These are phyloP conservation scores for Pilobolus umbonatus DNA, from an alignment of 192 early-diverging fungal genomes.

Conservation along the genomic window DNA sequence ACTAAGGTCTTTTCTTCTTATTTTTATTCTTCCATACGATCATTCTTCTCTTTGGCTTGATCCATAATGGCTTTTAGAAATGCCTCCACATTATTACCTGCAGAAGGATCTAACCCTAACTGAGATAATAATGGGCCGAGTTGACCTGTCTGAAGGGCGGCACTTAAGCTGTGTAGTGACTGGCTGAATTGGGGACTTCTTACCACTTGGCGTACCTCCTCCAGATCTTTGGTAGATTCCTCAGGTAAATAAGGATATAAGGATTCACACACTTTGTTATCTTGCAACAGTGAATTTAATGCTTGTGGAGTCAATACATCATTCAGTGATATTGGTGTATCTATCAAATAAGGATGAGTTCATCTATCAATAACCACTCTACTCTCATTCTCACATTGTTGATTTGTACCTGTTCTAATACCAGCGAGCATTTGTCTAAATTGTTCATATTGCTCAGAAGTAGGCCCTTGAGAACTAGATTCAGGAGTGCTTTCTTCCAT, in stretches of 20 bases:
- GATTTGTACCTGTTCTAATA: neutral
- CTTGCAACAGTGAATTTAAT: slow-evolving; percentile 10
- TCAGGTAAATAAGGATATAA: slow-evolving; percentile 25
- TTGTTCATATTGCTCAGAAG: too few species aligned
- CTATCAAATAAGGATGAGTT: neutral
- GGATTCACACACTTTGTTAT: neutral
- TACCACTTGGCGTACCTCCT: slow-evolving; percentile 22
- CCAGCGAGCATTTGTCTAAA: slow-evolving; percentile 4
- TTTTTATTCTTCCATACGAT: slow-evolving; percentile 1
- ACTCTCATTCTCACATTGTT: too few species aligned
- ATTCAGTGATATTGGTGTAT: neutral
- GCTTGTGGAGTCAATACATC: slow-evolving; percentile 10
- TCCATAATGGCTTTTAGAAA: slow-evolving; percentile 3
- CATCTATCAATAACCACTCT: too few species aligned
- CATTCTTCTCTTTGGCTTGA: slow-evolving; percentile 6
- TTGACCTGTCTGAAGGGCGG: slow-evolving; percentile 13
- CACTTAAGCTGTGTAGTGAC: slow-evolving; percentile 17
- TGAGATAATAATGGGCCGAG: slow-evolving; percentile 18
- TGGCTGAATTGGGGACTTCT: slow-evolving; percentile 14
- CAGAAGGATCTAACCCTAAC: slow-evolving; percentile 20
- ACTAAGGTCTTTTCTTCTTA: neutral
- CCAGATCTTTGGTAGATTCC: slow-evolving; percentile 3
- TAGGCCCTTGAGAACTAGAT: too few species aligned
- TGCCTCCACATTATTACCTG: neutral
- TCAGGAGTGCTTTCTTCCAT: too few species aligned